These are phyloP conservation scores for Paraurostyla sp. DNA, from an alignment of 73 alveolate species.

Conservation along the genomic window DNA sequence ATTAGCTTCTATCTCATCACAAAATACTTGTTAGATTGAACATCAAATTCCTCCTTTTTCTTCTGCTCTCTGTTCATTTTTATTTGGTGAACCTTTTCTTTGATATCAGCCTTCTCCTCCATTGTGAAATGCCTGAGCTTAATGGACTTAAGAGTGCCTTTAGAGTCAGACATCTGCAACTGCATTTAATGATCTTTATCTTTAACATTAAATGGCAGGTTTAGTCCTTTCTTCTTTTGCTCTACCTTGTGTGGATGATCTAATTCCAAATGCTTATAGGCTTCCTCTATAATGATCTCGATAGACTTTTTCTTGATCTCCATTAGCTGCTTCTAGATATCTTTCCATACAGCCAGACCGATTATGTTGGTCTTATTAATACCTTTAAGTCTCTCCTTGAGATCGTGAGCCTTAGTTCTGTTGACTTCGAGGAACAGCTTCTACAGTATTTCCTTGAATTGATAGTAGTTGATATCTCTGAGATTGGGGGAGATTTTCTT, in stretches of 20 bases:
- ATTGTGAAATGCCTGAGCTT: not conserved
- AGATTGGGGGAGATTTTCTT: constrained; percentile 75
- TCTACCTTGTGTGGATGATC: constrained; percentile 41
- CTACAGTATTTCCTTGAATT: constrained; percentile 73
- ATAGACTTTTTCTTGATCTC: not conserved
- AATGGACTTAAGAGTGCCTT: no score
- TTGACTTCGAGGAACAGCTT: constrained; percentile 70
- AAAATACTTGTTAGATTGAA: not conserved
- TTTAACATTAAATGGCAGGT: constrained; percentile 37
- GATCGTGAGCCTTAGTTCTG: not conserved
- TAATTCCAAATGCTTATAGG: constrained; percentile 12
- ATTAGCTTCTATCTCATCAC: constrained; percentile 17
- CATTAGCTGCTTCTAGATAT: not conserved
- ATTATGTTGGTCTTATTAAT: not conserved
- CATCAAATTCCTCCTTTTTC: not conserved
- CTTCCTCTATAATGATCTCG: constrained; percentile 7
- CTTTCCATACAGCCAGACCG: not conserved
- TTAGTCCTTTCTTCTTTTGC: constrained; percentile 37
- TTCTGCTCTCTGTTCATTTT: not conserved
- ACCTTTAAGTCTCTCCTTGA: not conserved
- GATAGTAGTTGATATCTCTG: constrained; percentile 80
- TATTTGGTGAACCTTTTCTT: not conserved
- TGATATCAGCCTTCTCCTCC: constrained; percentile 36
- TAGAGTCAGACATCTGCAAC: not conserved
- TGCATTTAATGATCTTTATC: constrained; percentile 12